Conservation (phyloP, 495 filamentous ascomycete species). For the Xylaria castorea region DNA sequence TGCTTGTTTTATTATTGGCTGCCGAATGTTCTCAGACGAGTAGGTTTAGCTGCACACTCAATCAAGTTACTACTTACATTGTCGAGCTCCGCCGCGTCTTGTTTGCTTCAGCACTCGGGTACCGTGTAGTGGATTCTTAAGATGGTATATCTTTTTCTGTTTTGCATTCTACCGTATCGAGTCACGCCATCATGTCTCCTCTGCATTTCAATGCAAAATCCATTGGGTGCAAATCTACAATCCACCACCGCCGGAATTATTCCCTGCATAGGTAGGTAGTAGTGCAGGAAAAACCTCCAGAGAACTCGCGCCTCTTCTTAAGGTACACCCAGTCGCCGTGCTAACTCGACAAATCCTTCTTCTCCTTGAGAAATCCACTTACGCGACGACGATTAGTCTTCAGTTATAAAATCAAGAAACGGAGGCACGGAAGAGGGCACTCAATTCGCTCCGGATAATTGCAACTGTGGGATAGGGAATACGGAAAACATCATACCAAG, state of each 20-base stretch:
- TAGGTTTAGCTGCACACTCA: neutral
- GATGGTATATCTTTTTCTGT: neutral
- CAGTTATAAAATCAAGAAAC: neutral
- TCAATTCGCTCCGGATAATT: neutral
- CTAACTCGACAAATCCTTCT: slow-evolving; percentile 62
- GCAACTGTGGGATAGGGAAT: neutral
- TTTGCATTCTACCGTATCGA: neutral
- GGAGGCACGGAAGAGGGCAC: neutral
- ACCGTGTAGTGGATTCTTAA: neutral
- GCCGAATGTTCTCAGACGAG: neutral
- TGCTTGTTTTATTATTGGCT: neutral
- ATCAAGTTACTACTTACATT: neutral
- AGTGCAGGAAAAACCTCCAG: neutral
- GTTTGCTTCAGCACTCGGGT: neutral
- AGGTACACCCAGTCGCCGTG: slow-evolving; percentile 51
- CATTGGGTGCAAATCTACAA: neutral
- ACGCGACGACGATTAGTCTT: slow-evolving; percentile 13
- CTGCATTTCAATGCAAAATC: neutral
- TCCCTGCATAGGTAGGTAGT: neutral
- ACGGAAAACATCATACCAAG: slow-evolving; percentile 19
- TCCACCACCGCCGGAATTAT: neutral
- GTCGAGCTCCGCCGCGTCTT: neutral
- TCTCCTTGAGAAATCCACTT: slow-evolving; percentile 62
- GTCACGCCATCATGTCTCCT: neutral
- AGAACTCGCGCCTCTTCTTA: slow-evolving; percentile 15